A percentile compares a stretch with the other conserved stretches of the same genome.
Conservation (phyloP, 2,329 filamentous ascomycete species). For the Shiraia sp. region DNA sequence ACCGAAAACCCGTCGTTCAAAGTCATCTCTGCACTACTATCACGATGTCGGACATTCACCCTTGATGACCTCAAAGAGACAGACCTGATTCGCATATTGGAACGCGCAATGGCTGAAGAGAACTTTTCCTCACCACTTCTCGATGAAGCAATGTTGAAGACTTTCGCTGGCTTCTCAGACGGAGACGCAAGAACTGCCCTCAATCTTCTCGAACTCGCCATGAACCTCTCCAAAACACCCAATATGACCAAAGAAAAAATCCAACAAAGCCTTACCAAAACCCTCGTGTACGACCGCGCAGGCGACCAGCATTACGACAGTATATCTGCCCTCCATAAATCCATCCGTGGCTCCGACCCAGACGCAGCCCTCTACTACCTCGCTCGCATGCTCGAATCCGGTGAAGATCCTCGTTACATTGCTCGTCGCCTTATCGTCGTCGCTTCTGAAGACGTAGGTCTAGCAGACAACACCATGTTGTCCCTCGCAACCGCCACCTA, state of each 20-base stretch:
- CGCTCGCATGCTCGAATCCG: conserved; percentile 91
- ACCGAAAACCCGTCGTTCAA: conserved; percentile 98
- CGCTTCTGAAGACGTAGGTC: conserved; percentile 88
- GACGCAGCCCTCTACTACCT: conserved; percentile 94
- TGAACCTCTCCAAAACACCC: conserved; percentile 70
- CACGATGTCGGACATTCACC: conserved; percentile 88
- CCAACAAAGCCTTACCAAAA: conserved; percentile 84
- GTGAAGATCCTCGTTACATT: conserved; percentile 91
- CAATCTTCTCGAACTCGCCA: conserved; percentile 86
- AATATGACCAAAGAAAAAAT: conserved; percentile 74
- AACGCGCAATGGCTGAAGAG: conserved; percentile 72
- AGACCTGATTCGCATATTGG: conserved; percentile 73
- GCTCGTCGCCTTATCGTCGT: conserved; percentile 93
- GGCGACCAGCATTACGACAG: conserved; percentile 98
- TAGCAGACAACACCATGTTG: conserved; percentile 84
- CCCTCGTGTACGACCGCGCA: conserved; percentile 89
- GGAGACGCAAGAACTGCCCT: conserved; percentile 92
- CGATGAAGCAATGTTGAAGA: conserved; percentile 75
- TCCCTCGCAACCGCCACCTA: conserved; percentile 84
- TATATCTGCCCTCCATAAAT: conserved; percentile 96
- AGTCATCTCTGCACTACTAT: conserved; percentile 83
- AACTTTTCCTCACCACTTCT: conserved; percentile 61
- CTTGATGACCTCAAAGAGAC: conserved; percentile 73
- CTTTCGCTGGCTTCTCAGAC: conserved; percentile 84
- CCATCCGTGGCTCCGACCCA: conserved; percentile 81